Conservation (phyloP, 192 early-diverging fungal genomes). For the Endogone sp. region DNA sequence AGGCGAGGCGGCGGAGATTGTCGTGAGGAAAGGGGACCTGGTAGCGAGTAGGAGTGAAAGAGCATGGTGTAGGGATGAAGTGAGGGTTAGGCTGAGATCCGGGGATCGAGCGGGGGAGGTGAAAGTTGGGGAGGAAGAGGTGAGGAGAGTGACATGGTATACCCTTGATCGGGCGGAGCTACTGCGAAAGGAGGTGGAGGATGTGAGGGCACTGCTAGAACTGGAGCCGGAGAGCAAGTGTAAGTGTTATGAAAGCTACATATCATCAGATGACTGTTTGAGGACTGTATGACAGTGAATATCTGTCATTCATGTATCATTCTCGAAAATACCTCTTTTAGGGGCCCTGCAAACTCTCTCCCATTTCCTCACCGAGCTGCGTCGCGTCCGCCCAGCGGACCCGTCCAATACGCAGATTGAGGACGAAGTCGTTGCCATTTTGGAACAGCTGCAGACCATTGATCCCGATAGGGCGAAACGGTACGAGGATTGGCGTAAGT, state of each 20-base stretch:
- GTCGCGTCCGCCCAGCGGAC: conserved; percentile 15
- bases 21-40: not conserved
- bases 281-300: no score
- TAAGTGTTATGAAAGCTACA: conserved; percentile 62
- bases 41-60: not conserved
- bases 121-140: not conserved
- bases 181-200: conserved; percentile 53
- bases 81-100: not conserved
- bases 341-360: conserved; percentile 58
- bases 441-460: conserved; percentile 46
- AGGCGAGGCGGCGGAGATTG: not conserved
- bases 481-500: conserved; percentile 57
- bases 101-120: not conserved
- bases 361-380: conserved; percentile 46
- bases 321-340: conserved; percentile 19
- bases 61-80: not conserved
- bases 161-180: conserved; percentile 34
- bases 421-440: conserved; percentile 38
- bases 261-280: not conserved
- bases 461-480: conserved; percentile 48
- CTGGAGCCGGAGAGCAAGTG: conserved; percentile 83
- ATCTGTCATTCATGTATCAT: not conserved
- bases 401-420: conserved; percentile 21
- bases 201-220: conserved; percentile 66
- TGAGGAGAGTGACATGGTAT: conserved; percentile 10